These are phyloP conservation scores for Phytopythium delawarense DNA, from an alignment of 352 stramenopile species.

Conservation along the genomic window DNA sequence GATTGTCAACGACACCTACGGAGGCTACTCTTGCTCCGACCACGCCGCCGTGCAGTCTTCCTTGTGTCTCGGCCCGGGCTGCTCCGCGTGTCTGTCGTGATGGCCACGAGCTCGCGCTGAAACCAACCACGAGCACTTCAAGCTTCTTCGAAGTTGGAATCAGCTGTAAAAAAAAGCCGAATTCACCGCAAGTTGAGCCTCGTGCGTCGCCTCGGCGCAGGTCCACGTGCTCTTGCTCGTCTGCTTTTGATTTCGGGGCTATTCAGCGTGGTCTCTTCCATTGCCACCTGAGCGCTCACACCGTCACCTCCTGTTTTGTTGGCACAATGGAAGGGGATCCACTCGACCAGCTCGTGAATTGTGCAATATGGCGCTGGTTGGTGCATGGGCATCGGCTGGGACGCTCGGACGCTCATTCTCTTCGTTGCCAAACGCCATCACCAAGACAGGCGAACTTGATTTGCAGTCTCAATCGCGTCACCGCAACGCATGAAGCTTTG, in stretches of 20 bases:
- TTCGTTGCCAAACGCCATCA: background rate
- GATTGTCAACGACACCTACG: conserved; percentile 44
- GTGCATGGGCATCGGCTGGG: background rate
- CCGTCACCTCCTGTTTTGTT: conserved; percentile 27
- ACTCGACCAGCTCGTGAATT: background rate
- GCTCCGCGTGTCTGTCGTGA: background rate
- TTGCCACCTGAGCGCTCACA: conserved; percentile 13
- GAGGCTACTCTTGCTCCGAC: conserved; percentile 53
- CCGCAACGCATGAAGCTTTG: background rate
- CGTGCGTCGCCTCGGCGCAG: conserved; percentile 10
- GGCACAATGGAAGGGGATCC: conserved; percentile 18
- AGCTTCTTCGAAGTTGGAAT: background rate
- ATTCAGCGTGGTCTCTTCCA: conserved; percentile 51
- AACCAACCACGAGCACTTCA: background rate
- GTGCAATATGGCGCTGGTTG: background rate
- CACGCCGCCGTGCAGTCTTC: conserved; percentile 53
- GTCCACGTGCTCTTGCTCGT: conserved; percentile 33
- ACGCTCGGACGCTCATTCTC: background rate
- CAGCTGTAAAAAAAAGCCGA: background rate
- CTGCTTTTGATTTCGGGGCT: conserved; percentile 49
- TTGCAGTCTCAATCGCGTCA: background rate
- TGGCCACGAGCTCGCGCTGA: background rate
- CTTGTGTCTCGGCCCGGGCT: conserved; percentile 48
- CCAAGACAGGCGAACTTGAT: no score
- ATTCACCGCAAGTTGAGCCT: no score